Evolutionary conservation across 441 rosid genomes (phyloP), one percentile per base, ranked within the genome.

Genomic region (Gossypium schwendimanii): DNA sequence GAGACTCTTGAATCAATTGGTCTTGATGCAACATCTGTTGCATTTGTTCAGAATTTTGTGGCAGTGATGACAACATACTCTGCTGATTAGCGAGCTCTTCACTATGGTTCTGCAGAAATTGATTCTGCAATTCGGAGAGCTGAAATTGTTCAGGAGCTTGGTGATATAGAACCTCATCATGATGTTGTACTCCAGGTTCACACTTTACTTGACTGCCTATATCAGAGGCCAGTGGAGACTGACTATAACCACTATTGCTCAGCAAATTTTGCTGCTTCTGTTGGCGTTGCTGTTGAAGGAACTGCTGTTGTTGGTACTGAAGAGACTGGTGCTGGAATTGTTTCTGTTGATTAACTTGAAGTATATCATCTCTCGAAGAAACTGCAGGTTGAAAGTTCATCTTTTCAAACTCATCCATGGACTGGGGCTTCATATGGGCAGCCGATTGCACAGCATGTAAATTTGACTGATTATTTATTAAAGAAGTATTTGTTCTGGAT

Each of bases 101-200:
- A 74, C 84, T 75, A 66, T 84, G 75, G 79, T 81, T 91, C 70
- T 86, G 91, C 79, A 84, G 94, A 69, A 87, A 88, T 59, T 87
- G 96, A 71, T 85, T 91, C 81, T 89, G 96, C 77, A 88, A 70
- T 73, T 89, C 96, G 59, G 91, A 75, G 28, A 89, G 85, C 79
- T 84, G 89, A 70, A 87, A 78, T 58, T 83, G 91, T 64, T 89
- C 94, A 69, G 88, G 75, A 77, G 85, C 81, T 82, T 87, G 93
- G 9, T 92, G 81, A 73, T 82, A 88, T 71, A 84, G 69, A 73
- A 79, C 76, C 69, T 84, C 92, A 55, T 79, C 81, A 69, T 78
- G 87, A 72, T 79, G 89, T 77, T 88, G 97, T 67, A 83, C 74
- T 68, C 88, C 94, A 71, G 94, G 91, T 85, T 94, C 98, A 71